These are phyloP conservation scores for Trichoderma guizhouense DNA, from an alignment of 2,329 filamentous ascomycete species.

Conservation along the genomic window DNA sequence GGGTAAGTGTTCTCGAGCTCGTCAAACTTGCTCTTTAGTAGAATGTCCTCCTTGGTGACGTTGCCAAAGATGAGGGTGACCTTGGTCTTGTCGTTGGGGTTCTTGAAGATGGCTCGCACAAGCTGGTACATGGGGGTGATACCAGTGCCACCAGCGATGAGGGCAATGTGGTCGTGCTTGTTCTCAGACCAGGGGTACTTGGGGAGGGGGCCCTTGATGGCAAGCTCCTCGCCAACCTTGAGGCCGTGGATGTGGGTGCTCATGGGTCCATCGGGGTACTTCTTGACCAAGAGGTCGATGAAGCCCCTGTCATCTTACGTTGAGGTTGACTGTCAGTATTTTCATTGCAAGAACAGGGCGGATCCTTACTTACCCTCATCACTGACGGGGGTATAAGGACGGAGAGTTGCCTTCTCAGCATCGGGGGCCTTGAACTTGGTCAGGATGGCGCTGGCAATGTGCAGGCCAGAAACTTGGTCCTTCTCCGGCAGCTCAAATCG, in stretches of 20 bases:
- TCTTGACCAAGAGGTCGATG: slow-evolving; percentile 87
- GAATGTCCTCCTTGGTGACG: slow-evolving; percentile 82
- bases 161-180: slow-evolving; percentile 86
- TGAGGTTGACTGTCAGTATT: not conserved
- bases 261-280: slow-evolving; percentile 89
- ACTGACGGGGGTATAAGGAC: slow-evolving; percentile 89
- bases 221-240: slow-evolving; percentile 74
- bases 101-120: slow-evolving; percentile 85
- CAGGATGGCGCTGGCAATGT: slow-evolving; percentile 80
- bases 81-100: slow-evolving; percentile 95
- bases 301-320: slow-evolving; percentile 68
- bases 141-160: slow-evolving; percentile 92
- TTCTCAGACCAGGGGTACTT: slow-evolving; percentile 89
- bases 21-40: slow-evolving; percentile 80
- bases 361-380: slow-evolving; percentile 63
- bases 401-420: slow-evolving; percentile 78
- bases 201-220: slow-evolving; percentile 91
- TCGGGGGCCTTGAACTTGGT: slow-evolving; percentile 87
- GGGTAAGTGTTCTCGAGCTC: slow-evolving; percentile 93
- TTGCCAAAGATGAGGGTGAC: slow-evolving; percentile 95
- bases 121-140: slow-evolving; percentile 99
- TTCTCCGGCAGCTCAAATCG: slow-evolving; percentile 82
- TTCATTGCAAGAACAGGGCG: not conserved
- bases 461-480: slow-evolving; percentile 79
- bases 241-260: slow-evolving; percentile 83